phyloP scores from a whole-genome alignment of 2,329 filamentous ascomycete genomes.

The Aspergillus brasiliensis region DNA sequence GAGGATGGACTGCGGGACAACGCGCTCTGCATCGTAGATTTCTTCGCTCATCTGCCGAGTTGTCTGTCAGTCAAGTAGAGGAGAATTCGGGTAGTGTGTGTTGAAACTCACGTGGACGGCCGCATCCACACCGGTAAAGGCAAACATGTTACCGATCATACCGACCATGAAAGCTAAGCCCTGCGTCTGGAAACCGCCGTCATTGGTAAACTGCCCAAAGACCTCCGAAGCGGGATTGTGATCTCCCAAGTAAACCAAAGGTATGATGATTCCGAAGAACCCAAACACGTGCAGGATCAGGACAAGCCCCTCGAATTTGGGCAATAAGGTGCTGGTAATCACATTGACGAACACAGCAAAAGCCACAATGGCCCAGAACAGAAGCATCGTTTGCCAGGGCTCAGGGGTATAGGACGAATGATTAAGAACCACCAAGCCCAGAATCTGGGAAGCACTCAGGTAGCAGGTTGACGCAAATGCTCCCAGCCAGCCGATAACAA shows the following conservation, averaged over 20 bases:
- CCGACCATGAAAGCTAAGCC: constrained; percentile 2
- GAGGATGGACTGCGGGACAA: constrained; percentile 5
- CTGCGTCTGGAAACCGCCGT: not conserved
- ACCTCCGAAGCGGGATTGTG: constrained; percentile 2
- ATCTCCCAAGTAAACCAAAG: not conserved
- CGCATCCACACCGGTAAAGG: constrained; percentile 1
- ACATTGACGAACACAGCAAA: constrained; percentile 5
- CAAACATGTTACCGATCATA: constrained; percentile 3
- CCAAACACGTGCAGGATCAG: constrained; percentile 1
- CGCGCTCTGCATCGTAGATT: constrained; percentile 1
- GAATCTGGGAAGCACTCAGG: constrained; percentile 2
- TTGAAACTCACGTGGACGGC: not conserved
- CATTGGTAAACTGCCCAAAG: not conserved
- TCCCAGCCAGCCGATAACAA: constrained; percentile 4
- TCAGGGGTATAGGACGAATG: not conserved
- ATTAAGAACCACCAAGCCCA: constrained; percentile 1
- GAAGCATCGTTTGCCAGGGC: not conserved
- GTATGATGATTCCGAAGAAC: constrained; percentile 5
- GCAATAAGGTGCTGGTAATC: not conserved
- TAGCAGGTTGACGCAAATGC: constrained; percentile 3
- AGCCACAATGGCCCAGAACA: constrained; percentile 4
- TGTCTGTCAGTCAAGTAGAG: not conserved
- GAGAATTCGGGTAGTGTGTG: fast-evolving
- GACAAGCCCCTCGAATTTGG: constrained; percentile 1
- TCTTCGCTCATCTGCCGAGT: constrained; percentile 3